phyloP scores from a whole-genome alignment of 441 rosid genomes.

The Bocquillonia castaneifolia region DNA sequence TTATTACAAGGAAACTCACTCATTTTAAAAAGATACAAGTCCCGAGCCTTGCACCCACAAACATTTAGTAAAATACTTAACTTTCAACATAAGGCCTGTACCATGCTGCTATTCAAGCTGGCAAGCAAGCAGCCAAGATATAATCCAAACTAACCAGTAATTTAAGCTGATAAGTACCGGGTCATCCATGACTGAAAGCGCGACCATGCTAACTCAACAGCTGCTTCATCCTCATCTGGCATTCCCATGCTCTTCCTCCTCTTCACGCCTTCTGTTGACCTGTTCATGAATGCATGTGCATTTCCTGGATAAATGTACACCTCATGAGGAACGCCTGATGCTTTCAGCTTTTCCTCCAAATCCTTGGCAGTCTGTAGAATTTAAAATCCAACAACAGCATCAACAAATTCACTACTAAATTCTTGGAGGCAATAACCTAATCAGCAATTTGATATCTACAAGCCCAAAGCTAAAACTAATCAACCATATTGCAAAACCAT shows the following conservation, averaged over 20 bases:
- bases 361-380: conserved; percentile 73
- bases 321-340: conserved; percentile 65
- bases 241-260: conserved; percentile 83
- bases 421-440: neutral
- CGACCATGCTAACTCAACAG: conserved; percentile 86
- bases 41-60: neutral
- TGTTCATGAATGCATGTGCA: conserved; percentile 75
- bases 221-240: conserved; percentile 73
- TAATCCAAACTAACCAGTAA: neutral
- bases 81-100: neutral
- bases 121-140: neutral
- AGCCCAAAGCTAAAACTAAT: neutral
- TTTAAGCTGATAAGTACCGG: conserved; percentile 39
- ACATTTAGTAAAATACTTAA: neutral
- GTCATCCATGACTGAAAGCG: conserved; percentile 86
- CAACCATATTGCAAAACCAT: neutral
- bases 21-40: neutral
- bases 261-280: conserved; percentile 62
- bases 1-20: neutral
- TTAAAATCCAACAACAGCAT: conserved; percentile 2
- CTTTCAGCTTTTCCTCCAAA: conserved; percentile 78
- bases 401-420: neutral
- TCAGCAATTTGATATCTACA: neutral
- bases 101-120: neutral
- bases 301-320: conserved; percentile 73